A percentile compares a stretch with the other conserved stretches of the same genome.
These are phyloP conservation scores for Cryphonectria radicalis DNA, from an alignment of 2,329 filamentous ascomycete species.

Conservation along the genomic window DNA sequence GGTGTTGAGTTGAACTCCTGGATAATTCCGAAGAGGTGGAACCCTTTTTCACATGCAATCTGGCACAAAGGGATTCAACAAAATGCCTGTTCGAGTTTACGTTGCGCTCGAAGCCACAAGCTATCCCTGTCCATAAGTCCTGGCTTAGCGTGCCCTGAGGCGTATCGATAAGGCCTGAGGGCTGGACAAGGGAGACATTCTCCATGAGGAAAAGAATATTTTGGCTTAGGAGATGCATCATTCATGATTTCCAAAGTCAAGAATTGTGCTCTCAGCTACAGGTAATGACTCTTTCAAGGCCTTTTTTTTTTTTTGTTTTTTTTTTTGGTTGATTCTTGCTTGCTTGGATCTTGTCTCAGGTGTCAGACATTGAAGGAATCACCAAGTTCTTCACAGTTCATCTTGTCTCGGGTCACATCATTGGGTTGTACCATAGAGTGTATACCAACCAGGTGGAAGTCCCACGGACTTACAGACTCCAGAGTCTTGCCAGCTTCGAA, in stretches of 20 bases:
- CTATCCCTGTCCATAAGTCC: constrained; percentile 18
- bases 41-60: constrained; percentile 28
- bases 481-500: background rate
- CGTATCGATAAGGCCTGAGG: constrained; percentile 15
- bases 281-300: background rate
- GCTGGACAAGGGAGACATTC: background rate
- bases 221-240: background rate
- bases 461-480: background rate
- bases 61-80: constrained; percentile 16
- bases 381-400: background rate
- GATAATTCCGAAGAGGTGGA: constrained; percentile 14
- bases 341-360: background rate
- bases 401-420: background rate
- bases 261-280: background rate
- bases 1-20: constrained; percentile 11
- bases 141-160: background rate
- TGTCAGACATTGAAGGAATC: background rate
- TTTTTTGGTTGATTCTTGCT: background rate
- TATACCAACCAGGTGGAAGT: background rate
- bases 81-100: constrained; percentile 7
- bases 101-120: constrained; percentile 10
- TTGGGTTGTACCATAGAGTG: background rate
- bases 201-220: background rate
- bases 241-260: background rate
- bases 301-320: background rate